These are phyloP conservation scores for Fusarium camptoceras DNA, from an alignment of 2,329 filamentous ascomycete genomes.

Conservation along the genomic window DNA sequence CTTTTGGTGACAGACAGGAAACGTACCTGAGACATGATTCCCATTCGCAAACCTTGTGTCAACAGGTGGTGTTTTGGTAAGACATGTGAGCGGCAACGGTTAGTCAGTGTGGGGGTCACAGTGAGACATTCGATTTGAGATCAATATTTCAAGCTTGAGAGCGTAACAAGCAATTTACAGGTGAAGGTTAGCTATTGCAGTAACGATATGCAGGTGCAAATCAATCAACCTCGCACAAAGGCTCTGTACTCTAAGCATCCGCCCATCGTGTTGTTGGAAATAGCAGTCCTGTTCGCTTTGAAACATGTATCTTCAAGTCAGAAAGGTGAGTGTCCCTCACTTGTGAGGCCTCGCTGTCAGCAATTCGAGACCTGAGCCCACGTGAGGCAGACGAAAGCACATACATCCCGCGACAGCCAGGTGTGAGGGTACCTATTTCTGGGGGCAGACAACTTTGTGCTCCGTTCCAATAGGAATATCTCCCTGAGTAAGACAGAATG, in stretches of 20 bases:
- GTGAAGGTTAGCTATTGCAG: neutral
- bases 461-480: conserved; percentile 21
- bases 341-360: conserved; percentile 41
- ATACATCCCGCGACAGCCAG: conserved; percentile 24
- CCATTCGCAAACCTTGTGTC: conserved; percentile 17
- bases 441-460: conserved; percentile 35
- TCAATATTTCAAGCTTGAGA: conserved; percentile 6
- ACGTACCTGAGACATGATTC: conserved; percentile 39
- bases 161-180: neutral
- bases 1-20: conserved; percentile 11
- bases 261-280: neutral
- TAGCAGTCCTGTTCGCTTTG: neutral
- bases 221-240: neutral
- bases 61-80: conserved; percentile 30
- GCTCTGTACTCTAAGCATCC: neutral
- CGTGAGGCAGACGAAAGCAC: conserved; percentile 36
- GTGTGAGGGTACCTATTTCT: conserved; percentile 13
- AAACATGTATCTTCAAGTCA: neutral
- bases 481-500: conserved; percentile 21
- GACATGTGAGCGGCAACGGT: conserved; percentile 40
- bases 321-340: neutral
- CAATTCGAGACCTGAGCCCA: conserved; percentile 35
- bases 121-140: conserved; percentile 19
- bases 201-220: neutral
- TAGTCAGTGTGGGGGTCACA: conserved; percentile 28